phyloP scores from a whole-genome alignment of 73 alveolate genomes.

The Tetrahymena elliotti region DNA sequence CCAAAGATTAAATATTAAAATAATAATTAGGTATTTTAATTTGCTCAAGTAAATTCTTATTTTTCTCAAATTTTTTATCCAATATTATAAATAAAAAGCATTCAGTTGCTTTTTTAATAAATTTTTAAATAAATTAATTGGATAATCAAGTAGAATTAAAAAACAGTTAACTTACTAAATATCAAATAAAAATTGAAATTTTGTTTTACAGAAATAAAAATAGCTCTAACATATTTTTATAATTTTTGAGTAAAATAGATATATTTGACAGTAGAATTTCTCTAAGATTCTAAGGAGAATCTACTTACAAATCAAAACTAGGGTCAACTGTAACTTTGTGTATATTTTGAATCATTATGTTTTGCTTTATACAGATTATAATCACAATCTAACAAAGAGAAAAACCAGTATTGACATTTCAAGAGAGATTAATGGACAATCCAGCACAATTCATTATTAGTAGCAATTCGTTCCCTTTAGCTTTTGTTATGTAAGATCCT shows the following conservation, averaged over 20 bases:
- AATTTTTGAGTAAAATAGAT: not conserved
- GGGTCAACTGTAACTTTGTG: not conserved
- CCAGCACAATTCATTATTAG: not conserved
- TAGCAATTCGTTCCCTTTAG: not conserved
- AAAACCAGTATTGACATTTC: not conserved
- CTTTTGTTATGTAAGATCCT: not conserved
- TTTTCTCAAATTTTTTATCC: too few relatives aligned
- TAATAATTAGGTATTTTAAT: too few relatives aligned
- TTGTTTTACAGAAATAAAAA: too few relatives aligned
- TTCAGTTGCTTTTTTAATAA: too few relatives aligned
- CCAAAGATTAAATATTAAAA: too few relatives aligned
- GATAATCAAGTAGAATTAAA: too few relatives aligned
- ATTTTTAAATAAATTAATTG: too few relatives aligned
- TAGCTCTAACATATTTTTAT: too few relatives aligned
- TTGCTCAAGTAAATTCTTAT: too few relatives aligned
- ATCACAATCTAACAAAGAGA: not conserved
- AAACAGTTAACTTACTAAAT: too few relatives aligned
- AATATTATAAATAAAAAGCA: too few relatives aligned
- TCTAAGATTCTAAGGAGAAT: not conserved
- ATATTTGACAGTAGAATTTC: not conserved
- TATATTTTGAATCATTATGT: not conserved
- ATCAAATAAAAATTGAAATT: too few relatives aligned
- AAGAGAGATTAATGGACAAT: not conserved
- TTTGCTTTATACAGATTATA: not conserved
- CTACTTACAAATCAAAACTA: not conserved